These are phyloP conservation scores for Backusella westeae DNA, from an alignment of 192 early-diverging fungal species.

Conservation along the genomic window DNA sequence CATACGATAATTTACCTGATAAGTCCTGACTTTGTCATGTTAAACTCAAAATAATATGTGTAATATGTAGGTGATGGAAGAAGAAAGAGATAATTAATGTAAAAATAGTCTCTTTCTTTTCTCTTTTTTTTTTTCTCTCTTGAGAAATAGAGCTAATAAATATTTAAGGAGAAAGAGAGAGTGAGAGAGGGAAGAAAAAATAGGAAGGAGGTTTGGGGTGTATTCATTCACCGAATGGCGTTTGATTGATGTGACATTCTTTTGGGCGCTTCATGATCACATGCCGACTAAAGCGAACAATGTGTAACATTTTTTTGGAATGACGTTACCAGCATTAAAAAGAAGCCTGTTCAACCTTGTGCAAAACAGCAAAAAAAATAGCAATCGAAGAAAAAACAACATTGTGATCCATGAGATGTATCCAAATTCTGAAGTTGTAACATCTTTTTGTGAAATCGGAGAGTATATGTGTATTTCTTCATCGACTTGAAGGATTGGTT, in stretches of 20 bases:
- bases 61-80: not conserved
- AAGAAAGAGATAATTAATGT: not conserved
- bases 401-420: not conserved
- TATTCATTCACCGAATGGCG: not conserved
- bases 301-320: not conserved
- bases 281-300: not conserved
- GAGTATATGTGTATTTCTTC: not conserved
- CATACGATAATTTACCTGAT: not conserved
- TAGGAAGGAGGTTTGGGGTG: not conserved
- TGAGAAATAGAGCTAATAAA: not conserved
- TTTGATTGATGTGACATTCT: conserved; percentile 10
- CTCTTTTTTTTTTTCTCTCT: not conserved
- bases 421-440: not conserved
- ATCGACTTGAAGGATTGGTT: not conserved
- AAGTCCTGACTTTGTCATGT: not conserved
- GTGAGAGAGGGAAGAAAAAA: not conserved
- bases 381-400: not conserved
- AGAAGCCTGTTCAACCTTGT: not conserved
- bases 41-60: not conserved
- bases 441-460: not conserved
- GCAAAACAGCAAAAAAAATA: not conserved
- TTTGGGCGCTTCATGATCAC: conserved; percentile 3
- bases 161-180: not conserved
- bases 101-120: not conserved
- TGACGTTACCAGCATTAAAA: not conserved